phyloP scores from a whole-genome alignment of 768 basidiomycete genomes.

The Podaxis carcinomalis region DNA sequence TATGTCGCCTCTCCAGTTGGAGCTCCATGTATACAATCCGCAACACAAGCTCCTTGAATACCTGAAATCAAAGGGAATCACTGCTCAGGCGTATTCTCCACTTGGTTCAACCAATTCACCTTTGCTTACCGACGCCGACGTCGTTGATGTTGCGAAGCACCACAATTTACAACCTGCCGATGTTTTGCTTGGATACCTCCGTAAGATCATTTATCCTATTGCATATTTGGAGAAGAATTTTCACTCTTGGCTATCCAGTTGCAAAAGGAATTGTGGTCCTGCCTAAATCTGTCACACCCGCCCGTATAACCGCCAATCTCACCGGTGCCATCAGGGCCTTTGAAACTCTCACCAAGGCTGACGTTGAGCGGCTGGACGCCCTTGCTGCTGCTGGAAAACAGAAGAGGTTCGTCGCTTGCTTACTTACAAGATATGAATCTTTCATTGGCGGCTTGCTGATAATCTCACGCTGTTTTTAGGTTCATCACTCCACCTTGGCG shows the following conservation, averaged over 20 bases:
- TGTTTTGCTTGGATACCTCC: conserved; percentile 58
- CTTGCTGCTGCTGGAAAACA: conserved; percentile 62
- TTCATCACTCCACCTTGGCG: conserved; percentile 70
- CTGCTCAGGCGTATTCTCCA: conserved; percentile 78
- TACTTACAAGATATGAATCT: background rate
- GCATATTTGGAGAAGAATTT: background rate
- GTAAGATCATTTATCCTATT: conserved; percentile 30
- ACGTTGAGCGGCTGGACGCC: conserved; percentile 52
- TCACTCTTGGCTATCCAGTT: conserved; percentile 32
- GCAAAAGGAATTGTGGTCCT: conserved; percentile 62
- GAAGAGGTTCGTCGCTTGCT: conserved; percentile 37
- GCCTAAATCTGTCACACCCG: conserved; percentile 73
- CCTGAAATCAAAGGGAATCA: conserved; percentile 61
- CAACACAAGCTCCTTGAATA: conserved; percentile 65
- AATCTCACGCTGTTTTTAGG: conserved; percentile 21
- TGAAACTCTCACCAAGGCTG: conserved; percentile 42
- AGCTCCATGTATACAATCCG: conserved; percentile 71
- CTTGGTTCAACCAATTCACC: conserved; percentile 69
- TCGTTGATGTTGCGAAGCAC: conserved; percentile 55
- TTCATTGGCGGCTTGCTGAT: background rate
- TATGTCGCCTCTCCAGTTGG: conserved; percentile 42
- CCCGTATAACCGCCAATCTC: conserved; percentile 61
- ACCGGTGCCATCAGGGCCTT: conserved; percentile 44
- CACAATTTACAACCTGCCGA: conserved; percentile 51
- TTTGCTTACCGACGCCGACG: conserved; percentile 58